Evolutionary conservation across 176 grass and related monocot species (phyloP).

Genomic region (Secale cereale): DNA sequence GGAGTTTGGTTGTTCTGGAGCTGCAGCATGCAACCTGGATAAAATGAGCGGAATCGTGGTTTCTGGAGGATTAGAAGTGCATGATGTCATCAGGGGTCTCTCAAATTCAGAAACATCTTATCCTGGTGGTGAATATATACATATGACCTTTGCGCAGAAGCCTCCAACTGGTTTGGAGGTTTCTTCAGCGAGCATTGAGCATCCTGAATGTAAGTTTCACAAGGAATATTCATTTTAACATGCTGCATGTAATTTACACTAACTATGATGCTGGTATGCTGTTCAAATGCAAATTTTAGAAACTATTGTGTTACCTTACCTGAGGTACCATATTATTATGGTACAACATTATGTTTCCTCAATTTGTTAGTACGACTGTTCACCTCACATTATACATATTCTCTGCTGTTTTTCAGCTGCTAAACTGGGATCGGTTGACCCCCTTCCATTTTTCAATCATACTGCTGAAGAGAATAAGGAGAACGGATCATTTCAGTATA

Average conservation of each 20-base stretch:
- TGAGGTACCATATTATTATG: constrained; percentile 3
- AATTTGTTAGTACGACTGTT: neutral
- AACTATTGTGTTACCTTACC: constrained; percentile 12
- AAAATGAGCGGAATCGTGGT: constrained; percentile 20
- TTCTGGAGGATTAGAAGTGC: constrained; percentile 17
- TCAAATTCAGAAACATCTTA: constrained; percentile 22
- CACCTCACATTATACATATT: constrained; percentile 7
- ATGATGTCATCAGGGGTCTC: constrained; percentile 14
- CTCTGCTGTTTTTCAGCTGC: constrained; percentile 48
- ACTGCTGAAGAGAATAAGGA: constrained; percentile 39
- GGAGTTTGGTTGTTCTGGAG: constrained; percentile 51
- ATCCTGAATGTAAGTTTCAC: constrained; percentile 21
- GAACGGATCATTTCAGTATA: constrained; percentile 35
- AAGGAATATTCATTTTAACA: constrained; percentile 13
- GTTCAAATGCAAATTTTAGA: neutral
- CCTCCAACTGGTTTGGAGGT: constrained; percentile 52
- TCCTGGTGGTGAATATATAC: constrained; percentile 34
- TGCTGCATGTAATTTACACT: constrained; percentile 5
- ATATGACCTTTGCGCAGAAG: constrained; percentile 54
- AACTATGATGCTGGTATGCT: neutral
- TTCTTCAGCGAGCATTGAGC: constrained; percentile 20
- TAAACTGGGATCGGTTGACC: constrained; percentile 32
- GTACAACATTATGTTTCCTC: neutral
- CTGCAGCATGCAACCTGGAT: neutral
- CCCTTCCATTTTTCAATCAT: constrained; percentile 65